These are phyloP conservation scores for Gamarada debralockiae DNA, from an alignment of 495 filamentous ascomycete species.

Conservation along the genomic window DNA sequence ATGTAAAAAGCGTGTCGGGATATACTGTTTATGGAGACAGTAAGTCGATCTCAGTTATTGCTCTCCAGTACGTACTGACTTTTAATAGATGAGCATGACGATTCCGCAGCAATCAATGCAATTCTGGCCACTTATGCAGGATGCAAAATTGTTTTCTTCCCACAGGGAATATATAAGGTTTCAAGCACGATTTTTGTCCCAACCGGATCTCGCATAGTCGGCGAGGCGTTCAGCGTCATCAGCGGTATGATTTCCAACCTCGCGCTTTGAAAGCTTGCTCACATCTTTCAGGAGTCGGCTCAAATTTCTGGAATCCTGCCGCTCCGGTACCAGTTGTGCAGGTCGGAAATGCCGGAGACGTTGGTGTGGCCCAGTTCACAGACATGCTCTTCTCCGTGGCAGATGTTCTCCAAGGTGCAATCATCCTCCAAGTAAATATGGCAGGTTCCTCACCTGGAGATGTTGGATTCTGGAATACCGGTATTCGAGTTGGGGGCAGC, in stretches of 20 bases:
- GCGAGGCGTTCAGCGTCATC: constrained; percentile 50
- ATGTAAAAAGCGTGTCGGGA: constrained; percentile 40
- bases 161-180: constrained; percentile 55
- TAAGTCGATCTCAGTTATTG: constrained; percentile 4
- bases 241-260: too few relatives aligned
- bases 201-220: constrained; percentile 48
- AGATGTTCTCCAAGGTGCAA: constrained; percentile 44
- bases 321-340: constrained; percentile 26
- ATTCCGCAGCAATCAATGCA: constrained; percentile 43
- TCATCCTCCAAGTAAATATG: constrained; percentile 27
- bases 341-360: constrained; percentile 31
- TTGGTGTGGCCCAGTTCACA: constrained; percentile 26
- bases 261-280: too few relatives aligned
- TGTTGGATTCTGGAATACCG: constrained; percentile 33
- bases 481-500: constrained; percentile 38
- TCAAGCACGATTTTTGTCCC: constrained; percentile 54
- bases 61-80: constrained; percentile 7
- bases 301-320: constrained; percentile 27
- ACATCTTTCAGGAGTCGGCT: too few relatives aligned
- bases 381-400: constrained; percentile 47
- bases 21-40: constrained; percentile 22
- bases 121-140: constrained; percentile 45
- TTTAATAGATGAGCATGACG: constrained; percentile 8
- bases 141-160: constrained; percentile 55
- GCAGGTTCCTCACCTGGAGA: neutral